Evolutionary conservation across 768 basidiomycete genomes (phyloP).

Genomic region (Chalciporus piperatus): DNA sequence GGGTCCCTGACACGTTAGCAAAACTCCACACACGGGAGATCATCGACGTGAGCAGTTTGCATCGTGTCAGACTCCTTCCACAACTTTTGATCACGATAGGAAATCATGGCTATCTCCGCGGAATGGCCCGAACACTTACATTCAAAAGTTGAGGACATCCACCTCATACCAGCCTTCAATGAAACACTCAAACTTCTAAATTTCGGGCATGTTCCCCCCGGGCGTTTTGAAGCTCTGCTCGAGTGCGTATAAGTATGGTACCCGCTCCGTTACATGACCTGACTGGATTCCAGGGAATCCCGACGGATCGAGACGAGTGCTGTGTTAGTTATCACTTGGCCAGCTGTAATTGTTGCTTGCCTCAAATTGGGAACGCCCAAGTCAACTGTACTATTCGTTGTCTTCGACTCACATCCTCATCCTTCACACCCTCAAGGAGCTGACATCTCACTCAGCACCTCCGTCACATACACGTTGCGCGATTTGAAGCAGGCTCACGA

Average conservation of each 20-base stretch:
- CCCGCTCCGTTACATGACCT: not conserved
- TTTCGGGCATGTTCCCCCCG: slow-evolving; percentile 29
- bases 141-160: slow-evolving; percentile 55
- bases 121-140: slow-evolving; percentile 52
- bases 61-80: too few species aligned
- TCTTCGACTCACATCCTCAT: slow-evolving; percentile 70
- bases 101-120: slow-evolving; percentile 53
- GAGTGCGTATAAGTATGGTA: slow-evolving; percentile 21
- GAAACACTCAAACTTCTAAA: slow-evolving; percentile 34
- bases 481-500: slow-evolving; percentile 45
- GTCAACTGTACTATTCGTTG: slow-evolving; percentile 42
- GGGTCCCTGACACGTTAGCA: slow-evolving; percentile 13
- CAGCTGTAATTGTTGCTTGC: slow-evolving; percentile 68
- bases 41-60: slow-evolving; percentile 24
- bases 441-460: slow-evolving; percentile 53
- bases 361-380: slow-evolving; percentile 30
- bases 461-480: slow-evolving; percentile 42
- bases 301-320: slow-evolving; percentile 19
- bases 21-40: slow-evolving; percentile 18
- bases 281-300: slow-evolving; percentile 20
- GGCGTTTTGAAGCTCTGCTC: slow-evolving; percentile 34
- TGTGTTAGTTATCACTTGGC: slow-evolving; percentile 59
- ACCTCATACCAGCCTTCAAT: slow-evolving; percentile 47
- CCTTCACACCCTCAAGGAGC: slow-evolving; percentile 57
- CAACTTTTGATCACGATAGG: slow-evolving; percentile 32